Conservation (phyloP, 495 filamentous ascomycete genomes). For the Aspergillus baeticus region DNA sequence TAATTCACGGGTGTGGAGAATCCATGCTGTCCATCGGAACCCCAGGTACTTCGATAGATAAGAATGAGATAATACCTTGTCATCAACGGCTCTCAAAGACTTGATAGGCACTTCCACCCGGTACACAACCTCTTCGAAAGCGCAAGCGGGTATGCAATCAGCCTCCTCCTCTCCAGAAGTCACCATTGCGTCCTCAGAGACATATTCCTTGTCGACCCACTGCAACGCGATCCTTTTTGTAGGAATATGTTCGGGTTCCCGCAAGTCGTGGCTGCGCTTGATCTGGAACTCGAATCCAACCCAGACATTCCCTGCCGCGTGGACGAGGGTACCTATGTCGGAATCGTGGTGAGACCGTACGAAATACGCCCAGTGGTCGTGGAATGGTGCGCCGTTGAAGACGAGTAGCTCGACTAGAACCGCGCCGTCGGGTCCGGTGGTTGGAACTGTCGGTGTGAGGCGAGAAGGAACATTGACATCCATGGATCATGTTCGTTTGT, state of each 20-base stretch:
- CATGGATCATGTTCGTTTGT: too few relatives aligned
- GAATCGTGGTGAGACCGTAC: constrained; percentile 15
- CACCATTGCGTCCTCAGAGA: constrained; percentile 24
- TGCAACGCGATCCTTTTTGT: constrained; percentile 24
- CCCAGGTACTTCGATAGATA: too few relatives aligned
- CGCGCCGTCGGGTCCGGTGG: not conserved
- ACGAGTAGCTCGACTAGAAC: constrained; percentile 25
- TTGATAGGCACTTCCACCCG: constrained; percentile 13
- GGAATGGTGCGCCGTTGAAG: constrained; percentile 30
- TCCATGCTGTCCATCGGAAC: too few relatives aligned
- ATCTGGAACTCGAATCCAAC: constrained; percentile 26
- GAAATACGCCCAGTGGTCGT: constrained; percentile 35
- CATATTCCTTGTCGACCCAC: constrained; percentile 22
- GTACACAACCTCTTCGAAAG: constrained; percentile 18
- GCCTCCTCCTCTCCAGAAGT: not conserved
- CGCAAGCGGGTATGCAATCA: constrained; percentile 17
- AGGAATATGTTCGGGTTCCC: constrained; percentile 4
- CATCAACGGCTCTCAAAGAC: constrained; percentile 10
- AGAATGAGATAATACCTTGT: constrained; percentile 7
- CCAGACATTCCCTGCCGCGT: constrained; percentile 25
- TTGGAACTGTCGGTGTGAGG: not conserved
- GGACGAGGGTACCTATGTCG: constrained; percentile 22
- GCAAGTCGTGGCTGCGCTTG: constrained; percentile 23
- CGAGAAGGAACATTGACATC: not conserved
- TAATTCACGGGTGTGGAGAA: too few relatives aligned